Conservation (phyloP, 148 eudicot genomes). For the Diospyros kaki region DNA sequence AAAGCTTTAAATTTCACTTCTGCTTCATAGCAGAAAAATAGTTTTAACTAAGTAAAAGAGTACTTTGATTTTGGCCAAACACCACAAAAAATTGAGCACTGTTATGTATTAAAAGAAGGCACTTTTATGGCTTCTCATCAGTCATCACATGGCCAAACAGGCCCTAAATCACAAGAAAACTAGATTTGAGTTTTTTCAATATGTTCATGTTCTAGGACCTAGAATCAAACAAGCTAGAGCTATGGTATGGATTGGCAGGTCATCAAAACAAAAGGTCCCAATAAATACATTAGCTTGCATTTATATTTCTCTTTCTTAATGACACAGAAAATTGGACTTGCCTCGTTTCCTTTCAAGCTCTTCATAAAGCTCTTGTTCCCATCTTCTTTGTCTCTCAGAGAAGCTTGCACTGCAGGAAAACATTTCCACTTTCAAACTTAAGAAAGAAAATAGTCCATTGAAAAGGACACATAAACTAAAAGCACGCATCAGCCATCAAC, state of each 20-base stretch:
- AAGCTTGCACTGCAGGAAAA: slow-evolving; percentile 41
- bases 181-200: background rate
- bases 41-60: too few relatives aligned
- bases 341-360: slow-evolving; percentile 85
- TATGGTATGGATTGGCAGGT: background rate
- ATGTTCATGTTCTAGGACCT: slow-evolving; percentile 4
- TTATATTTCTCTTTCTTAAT: slow-evolving; percentile 16
- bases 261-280: background rate
- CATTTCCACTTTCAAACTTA: background rate
- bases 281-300: background rate
- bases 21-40: too few relatives aligned
- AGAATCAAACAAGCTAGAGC: background rate
- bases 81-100: too few relatives aligned
- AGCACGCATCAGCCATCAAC: background rate
- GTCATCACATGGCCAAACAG: background rate
- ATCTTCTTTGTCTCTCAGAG: slow-evolving; percentile 59
- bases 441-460: background rate
- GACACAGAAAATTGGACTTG: slow-evolving; percentile 14
- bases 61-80: too few relatives aligned
- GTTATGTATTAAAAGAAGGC: too few relatives aligned
- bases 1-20: too few relatives aligned
- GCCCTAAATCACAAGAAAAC: background rate
- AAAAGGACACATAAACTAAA: slow-evolving; percentile 9
- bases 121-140: background rate
- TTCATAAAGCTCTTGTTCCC: slow-evolving; percentile 79